Percentiles rank a stretch among this genome's conserved stretches.
Evolutionary conservation across 768 basidiomycete genomes (phyloP).

Genomic region (Galerina marginata): DNA sequence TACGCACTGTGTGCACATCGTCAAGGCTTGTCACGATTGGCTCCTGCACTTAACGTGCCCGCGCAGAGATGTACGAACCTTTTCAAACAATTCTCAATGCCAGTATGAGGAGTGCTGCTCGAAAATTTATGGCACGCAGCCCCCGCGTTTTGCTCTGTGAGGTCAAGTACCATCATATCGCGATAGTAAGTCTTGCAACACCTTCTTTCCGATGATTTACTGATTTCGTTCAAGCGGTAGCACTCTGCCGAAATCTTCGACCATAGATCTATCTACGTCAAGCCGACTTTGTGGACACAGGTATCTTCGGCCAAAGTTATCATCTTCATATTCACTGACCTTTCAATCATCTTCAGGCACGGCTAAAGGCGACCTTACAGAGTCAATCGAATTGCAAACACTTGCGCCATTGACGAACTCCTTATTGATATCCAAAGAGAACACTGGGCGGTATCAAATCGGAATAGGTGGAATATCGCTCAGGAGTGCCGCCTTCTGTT

Average conservation of each 20-base stretch:
- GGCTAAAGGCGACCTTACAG: slow-evolving; percentile 52
- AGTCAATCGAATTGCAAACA: slow-evolving; percentile 51
- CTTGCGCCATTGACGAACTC: slow-evolving; percentile 38
- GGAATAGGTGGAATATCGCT: slow-evolving; percentile 39
- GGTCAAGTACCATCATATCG: slow-evolving; percentile 16
- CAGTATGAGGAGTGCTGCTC: neutral
- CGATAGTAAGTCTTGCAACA: slow-evolving; percentile 18
- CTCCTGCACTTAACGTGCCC: slow-evolving; percentile 5
- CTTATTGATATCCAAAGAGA: slow-evolving; percentile 50
- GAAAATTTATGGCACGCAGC: slow-evolving; percentile 9
- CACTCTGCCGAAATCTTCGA: slow-evolving; percentile 33
- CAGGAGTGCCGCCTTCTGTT: slow-evolving; percentile 40
- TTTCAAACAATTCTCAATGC: neutral
- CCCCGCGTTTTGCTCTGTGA: slow-evolving; percentile 6
- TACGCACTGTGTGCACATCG: neutral
- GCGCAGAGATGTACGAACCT: slow-evolving; percentile 3
- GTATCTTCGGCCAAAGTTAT: slow-evolving; percentile 18
- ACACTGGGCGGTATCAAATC: slow-evolving; percentile 49
- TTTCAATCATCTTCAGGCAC: slow-evolving; percentile 31
- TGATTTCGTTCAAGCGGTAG: slow-evolving; percentile 26
- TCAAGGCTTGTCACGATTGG: slow-evolving; percentile 9
- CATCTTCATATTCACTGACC: neutral
- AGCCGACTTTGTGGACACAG: slow-evolving; percentile 59
- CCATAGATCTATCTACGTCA: slow-evolving; percentile 38
- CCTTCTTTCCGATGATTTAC: slow-evolving; percentile 1